phyloP scores from a whole-genome alignment of 2,329 filamentous ascomycete species.

The Cercospora brassicicola region DNA sequence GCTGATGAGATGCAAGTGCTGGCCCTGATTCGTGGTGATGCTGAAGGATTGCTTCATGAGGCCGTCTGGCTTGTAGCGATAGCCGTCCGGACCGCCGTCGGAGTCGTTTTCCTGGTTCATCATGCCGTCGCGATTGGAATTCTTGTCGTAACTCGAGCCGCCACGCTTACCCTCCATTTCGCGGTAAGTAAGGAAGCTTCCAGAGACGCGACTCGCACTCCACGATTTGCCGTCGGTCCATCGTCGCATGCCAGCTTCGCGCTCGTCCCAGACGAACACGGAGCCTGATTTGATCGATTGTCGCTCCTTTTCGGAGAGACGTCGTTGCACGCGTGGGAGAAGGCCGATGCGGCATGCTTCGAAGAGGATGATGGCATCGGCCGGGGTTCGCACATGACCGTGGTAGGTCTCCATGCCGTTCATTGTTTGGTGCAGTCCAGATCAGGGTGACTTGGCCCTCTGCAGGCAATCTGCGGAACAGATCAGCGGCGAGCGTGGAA shows the following conservation, averaged over 20 bases:
- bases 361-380: conserved; percentile 97
- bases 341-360: conserved; percentile 90
- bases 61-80: conserved; percentile 92
- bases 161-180: conserved; percentile 99
- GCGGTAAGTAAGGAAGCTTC: conserved; percentile 93
- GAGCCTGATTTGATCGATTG: conserved; percentile 95
- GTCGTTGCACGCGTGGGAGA: conserved; percentile 85
- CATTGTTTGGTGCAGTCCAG: conserved; percentile 8
- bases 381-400: conserved; percentile 91
- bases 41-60: conserved; percentile 99
- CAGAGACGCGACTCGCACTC: conserved; percentile 95
- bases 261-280: conserved; percentile 99
- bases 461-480: background rate
- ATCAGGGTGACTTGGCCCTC: background rate
- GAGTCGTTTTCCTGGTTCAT: conserved; percentile 77
- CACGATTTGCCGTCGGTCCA: conserved; percentile 99
- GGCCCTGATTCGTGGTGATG: conserved; percentile 85
- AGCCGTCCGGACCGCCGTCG: conserved; percentile 78
- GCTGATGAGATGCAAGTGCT: conserved; percentile 95
- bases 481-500: background rate
- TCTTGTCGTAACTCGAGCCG: conserved; percentile 62
- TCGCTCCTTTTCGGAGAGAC: conserved; percentile 93
- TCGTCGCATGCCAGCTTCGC: conserved; percentile 94
- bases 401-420: conserved; percentile 87
- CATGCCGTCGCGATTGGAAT: conserved; percentile 69